Percentiles rank a stretch among this genome's conserved stretches.
Conservation (phyloP, 441 rosid species). For the Arabidopsis hybrid region DNA sequence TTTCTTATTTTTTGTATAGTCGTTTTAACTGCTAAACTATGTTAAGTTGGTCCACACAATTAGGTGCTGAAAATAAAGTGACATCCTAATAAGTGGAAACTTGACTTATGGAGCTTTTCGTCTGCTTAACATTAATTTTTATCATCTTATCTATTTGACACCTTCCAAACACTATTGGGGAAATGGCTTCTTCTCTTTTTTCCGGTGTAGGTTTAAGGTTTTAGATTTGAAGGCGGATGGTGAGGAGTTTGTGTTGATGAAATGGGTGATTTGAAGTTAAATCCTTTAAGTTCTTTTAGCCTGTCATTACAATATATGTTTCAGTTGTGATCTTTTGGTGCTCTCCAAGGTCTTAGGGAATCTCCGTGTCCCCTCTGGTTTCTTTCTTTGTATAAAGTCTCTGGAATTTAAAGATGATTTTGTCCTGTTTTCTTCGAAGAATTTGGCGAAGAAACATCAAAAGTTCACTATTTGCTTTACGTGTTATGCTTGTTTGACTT, state of each 20-base stretch:
- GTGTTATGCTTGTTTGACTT: constrained; percentile 15
- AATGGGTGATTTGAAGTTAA: not conserved
- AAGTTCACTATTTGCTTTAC: constrained; percentile 22
- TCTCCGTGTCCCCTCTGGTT: constrained; percentile 7
- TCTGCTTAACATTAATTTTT: constrained; percentile 8
- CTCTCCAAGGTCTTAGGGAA: constrained; percentile 31
- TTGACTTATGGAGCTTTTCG: constrained; percentile 11
- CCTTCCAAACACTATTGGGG: constrained; percentile 13
- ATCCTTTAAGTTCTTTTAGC: constrained; percentile 23
- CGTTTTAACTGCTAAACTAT: constrained; percentile 22
- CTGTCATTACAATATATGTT: constrained; percentile 5
- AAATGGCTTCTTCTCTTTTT: not conserved
- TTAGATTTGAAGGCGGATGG: not conserved
- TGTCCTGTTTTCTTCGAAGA: constrained; percentile 8
- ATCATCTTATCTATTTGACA: constrained; percentile 31
- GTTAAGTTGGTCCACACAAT: constrained; percentile 35
- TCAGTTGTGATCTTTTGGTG: constrained; percentile 24
- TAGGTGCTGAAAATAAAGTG: constrained; percentile 30
- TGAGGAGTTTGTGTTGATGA: not conserved
- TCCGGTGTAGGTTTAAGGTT: not conserved
- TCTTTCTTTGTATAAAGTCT: not conserved
- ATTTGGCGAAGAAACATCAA: constrained; percentile 5
- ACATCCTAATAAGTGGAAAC: constrained; percentile 41
- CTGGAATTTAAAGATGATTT: not conserved
- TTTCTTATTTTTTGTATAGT: constrained; percentile 13